Evolutionary conservation across 2,329 filamentous ascomycete species (phyloP).

Genomic region (Trichoderma aggressivum): DNA sequence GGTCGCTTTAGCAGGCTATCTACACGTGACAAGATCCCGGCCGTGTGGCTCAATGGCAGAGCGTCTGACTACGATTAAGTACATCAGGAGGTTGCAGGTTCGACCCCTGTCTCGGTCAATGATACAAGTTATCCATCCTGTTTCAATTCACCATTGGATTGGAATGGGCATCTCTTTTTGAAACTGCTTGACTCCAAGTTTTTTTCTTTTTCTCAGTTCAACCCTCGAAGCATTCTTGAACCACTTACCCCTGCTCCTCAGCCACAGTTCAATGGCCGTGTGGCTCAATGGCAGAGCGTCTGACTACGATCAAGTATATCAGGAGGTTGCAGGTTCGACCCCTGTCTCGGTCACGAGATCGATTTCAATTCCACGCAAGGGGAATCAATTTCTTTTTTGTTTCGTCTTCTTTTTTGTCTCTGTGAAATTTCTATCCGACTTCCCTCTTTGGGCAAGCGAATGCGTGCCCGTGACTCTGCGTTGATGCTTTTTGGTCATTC

Average conservation of each 20-base stretch:
- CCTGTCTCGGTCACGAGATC: slow-evolving; percentile 18
- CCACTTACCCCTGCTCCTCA: not conserved
- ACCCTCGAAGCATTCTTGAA: not conserved
- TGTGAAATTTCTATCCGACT: not conserved
- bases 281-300: slow-evolving; percentile 19
- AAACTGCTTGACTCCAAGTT: not conserved
- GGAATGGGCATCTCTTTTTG: slow-evolving; percentile 20
- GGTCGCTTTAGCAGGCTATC: not conserved
- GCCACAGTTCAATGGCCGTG: slow-evolving; percentile 10
- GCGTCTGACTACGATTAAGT: slow-evolving; percentile 18
- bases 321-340: slow-evolving; percentile 20
- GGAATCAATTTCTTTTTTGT: slow-evolving; percentile 10
- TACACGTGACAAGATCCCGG: slow-evolving; percentile 22
- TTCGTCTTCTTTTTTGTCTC: not conserved
- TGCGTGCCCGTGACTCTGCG: not conserved
- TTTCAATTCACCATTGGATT: not conserved
- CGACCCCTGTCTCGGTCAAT: slow-evolving; percentile 19
- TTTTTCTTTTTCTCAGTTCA: not conserved
- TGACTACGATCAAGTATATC: slow-evolving; percentile 17
- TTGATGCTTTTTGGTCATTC: not conserved
- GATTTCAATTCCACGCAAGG: not conserved
- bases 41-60: slow-evolving; percentile 26
- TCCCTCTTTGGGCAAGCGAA: not conserved
- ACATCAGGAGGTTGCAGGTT: slow-evolving; percentile 19
- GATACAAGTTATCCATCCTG: not conserved